These are phyloP conservation scores for Pythium apleroticum DNA, from an alignment of 352 stramenopile species.

Conservation along the genomic window DNA sequence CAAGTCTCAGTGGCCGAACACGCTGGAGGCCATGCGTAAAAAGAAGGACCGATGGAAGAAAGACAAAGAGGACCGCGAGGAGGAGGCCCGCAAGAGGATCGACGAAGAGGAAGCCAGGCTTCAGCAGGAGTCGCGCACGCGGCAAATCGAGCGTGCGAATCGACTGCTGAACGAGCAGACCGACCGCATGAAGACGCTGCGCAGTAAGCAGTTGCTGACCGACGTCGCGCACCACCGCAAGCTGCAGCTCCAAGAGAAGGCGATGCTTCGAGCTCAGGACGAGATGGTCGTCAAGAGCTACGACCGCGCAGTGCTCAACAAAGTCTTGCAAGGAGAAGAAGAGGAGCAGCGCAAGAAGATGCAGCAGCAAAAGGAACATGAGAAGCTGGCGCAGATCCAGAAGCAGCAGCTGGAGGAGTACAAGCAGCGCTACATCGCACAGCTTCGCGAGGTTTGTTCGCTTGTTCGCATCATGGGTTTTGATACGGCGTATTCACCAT, in stretches of 20 bases:
- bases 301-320: constrained; percentile 46
- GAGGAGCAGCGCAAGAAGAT: constrained; percentile 48
- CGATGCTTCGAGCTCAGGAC: constrained; percentile 53
- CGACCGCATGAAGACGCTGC: constrained; percentile 91
- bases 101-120: constrained; percentile 78
- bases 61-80: constrained; percentile 84
- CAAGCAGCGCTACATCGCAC: constrained; percentile 76
- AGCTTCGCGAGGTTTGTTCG: constrained; percentile 56
- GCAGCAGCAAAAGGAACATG: constrained; percentile 47
- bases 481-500: not conserved
- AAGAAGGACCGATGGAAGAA: constrained; percentile 92
- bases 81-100: constrained; percentile 69
- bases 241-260: constrained; percentile 79
- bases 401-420: constrained; percentile 84
- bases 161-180: constrained; percentile 89
- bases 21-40: constrained; percentile 84
- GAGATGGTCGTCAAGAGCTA: constrained; percentile 47
- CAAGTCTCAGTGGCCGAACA: constrained; percentile 90
- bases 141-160: constrained; percentile 88
- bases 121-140: constrained; percentile 63
- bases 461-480: not conserved
- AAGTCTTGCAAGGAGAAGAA: constrained; percentile 51
- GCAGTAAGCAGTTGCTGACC: constrained; percentile 78
- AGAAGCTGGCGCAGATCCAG: constrained; percentile 55
- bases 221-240: constrained; percentile 87